phyloP scores from a whole-genome alignment of 176 grass and related monocot genomes.

The Raddia guianensis region DNA sequence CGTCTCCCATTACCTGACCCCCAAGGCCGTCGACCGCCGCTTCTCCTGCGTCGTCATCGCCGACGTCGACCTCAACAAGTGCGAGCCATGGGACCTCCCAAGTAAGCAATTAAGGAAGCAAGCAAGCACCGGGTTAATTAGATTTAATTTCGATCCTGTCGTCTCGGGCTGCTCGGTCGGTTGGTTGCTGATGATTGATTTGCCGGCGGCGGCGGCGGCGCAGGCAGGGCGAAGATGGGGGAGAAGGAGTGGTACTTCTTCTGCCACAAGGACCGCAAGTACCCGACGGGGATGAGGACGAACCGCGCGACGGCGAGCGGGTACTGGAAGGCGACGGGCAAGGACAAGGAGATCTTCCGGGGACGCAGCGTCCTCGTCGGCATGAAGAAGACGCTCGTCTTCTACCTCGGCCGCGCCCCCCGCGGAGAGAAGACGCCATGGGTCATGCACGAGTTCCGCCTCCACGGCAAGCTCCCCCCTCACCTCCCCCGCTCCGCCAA shows the following conservation, averaged over 20 bases:
- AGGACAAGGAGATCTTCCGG: conserved; percentile 89
- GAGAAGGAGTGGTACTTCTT: conserved; percentile 96
- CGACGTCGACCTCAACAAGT: conserved; percentile 93
- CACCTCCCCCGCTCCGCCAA: conserved; percentile 57
- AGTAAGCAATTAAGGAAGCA: conserved; percentile 33
- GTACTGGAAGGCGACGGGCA: conserved; percentile 96
- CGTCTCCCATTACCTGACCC: conserved; percentile 63
- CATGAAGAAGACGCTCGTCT: conserved; percentile 99
- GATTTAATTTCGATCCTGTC: no score
- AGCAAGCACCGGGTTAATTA: no score
- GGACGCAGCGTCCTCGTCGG: conserved; percentile 67
- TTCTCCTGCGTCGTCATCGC: conserved; percentile 62
- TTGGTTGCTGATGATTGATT: background rate
- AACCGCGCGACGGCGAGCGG: conserved; percentile 77
- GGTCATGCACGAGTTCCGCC: conserved; percentile 96
- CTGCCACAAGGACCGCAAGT: conserved; percentile 88
- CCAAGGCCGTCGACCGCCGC: conserved; percentile 42
- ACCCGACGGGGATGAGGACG: conserved; percentile 83
- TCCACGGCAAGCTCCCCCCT: conserved; percentile 60
- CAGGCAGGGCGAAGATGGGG: conserved; percentile 84
- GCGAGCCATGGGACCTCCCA: conserved; percentile 90
- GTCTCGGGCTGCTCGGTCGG: no score
- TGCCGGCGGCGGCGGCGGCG: background rate
- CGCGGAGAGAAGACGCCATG: conserved; percentile 77
- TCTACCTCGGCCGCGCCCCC: conserved; percentile 88